phyloP scores from a whole-genome alignment of 2,329 filamentous ascomycete genomes.

The Beauveria medogensis region DNA sequence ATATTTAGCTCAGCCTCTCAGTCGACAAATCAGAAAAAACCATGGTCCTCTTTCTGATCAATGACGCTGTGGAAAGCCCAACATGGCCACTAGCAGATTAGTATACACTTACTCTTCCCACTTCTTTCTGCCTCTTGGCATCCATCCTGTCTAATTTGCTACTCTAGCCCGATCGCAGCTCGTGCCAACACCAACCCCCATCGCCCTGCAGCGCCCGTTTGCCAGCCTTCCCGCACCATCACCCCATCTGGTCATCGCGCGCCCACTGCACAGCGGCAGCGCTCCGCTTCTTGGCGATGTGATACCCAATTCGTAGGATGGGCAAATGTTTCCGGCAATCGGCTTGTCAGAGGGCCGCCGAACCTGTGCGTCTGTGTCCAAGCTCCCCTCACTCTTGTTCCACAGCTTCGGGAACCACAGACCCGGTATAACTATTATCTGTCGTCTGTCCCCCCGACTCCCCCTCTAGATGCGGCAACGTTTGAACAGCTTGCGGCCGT shows the following conservation, averaged over 20 bases:
- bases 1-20: neutral
- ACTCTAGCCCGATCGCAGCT: neutral
- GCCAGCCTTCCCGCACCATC: neutral
- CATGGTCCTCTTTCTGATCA: neutral
- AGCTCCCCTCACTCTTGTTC: neutral
- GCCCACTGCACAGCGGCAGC: too few species aligned
- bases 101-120: neutral
- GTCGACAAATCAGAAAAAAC: neutral
- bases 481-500: neutral
- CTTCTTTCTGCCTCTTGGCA: neutral
- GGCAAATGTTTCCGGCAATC: neutral
- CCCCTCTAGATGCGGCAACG: neutral
- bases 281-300: neutral
- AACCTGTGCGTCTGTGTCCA: neutral
- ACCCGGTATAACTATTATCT: neutral
- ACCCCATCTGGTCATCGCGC: too few species aligned
- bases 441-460: neutral
- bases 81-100: neutral
- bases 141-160: too few species aligned
- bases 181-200: neutral
- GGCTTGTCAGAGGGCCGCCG: neutral
- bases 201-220: neutral
- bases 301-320: neutral
- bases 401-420: neutral
- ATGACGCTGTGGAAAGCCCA: slow-evolving; percentile 5